Percentiles rank a stretch among this genome's conserved stretches.
phyloP scores from a whole-genome alignment of 306 rosid genomes.

The Sicyos edulis region DNA sequence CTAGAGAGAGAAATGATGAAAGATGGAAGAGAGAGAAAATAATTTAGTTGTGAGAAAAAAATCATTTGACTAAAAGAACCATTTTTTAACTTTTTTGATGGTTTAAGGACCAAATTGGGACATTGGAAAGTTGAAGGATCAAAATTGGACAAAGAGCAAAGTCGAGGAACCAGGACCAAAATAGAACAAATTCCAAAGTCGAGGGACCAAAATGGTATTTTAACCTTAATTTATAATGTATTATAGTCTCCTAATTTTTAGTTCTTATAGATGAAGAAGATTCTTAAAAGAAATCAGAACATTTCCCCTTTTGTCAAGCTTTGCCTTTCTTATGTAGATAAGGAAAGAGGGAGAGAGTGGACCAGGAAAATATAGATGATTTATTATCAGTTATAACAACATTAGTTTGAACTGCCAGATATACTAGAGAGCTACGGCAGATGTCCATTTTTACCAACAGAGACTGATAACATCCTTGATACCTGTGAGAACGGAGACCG shows the following conservation, averaged over 20 bases:
- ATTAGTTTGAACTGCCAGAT: conserved; percentile 35
- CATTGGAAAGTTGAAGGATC: no score
- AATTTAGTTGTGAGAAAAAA: no score
- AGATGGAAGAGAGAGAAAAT: no score
- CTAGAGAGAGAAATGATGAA: no score
- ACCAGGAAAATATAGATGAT: background rate
- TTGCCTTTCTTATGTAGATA: background rate
- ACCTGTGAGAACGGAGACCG: conserved; percentile 50
- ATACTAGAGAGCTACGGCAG: conserved; percentile 73
- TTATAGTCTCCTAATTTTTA: background rate
- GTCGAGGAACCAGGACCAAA: no score
- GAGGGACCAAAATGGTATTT: no score
- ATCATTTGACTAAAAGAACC: no score
- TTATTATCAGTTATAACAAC: background rate
- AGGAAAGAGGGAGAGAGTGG: background rate
- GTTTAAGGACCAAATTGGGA: no score
- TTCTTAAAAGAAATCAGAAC: background rate
- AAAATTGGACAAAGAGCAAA: no score
- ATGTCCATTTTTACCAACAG: conserved; percentile 64
- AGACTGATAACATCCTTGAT: conserved; percentile 53
- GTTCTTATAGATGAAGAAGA: conserved; percentile 1
- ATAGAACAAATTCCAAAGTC: no score
- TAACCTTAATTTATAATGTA: background rate
- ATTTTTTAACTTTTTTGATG: no score
- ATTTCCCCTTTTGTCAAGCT: background rate